phyloP scores from a whole-genome alignment of 2,329 filamentous ascomycete species.

The Fusarium duplospermum region DNA sequence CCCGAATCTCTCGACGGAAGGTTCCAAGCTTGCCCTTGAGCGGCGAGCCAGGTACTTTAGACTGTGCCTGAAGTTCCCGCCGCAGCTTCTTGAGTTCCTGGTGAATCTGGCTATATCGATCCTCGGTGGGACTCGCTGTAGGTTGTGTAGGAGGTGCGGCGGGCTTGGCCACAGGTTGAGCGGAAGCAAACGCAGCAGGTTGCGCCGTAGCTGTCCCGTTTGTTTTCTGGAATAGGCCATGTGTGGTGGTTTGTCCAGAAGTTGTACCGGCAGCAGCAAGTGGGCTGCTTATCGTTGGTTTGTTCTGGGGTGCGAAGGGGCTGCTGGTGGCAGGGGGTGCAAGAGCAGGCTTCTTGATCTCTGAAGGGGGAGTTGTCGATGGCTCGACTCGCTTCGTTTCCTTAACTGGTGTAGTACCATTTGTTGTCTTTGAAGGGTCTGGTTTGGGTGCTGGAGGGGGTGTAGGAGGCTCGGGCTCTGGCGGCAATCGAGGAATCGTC shows the following conservation, averaged over 20 bases:
- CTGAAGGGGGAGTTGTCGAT: slow-evolving; percentile 33
- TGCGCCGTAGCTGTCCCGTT: slow-evolving; percentile 19
- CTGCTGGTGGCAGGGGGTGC: slow-evolving; percentile 31
- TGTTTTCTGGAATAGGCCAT: slow-evolving; percentile 31
- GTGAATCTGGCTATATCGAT: slow-evolving; percentile 70
- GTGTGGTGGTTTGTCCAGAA: slow-evolving; percentile 22
- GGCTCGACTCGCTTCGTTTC: slow-evolving; percentile 35
- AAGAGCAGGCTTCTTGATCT: slow-evolving; percentile 33
- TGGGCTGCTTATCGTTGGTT: slow-evolving; percentile 35
- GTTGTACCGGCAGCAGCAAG: slow-evolving; percentile 24
- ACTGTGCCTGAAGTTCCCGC: slow-evolving; percentile 69
- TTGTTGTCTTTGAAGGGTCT: slow-evolving; percentile 25
- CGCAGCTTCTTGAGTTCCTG: slow-evolving; percentile 75
- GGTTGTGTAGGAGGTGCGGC: slow-evolving; percentile 21
- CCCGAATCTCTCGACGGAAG: slow-evolving; percentile 77
- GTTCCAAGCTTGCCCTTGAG: slow-evolving; percentile 77
- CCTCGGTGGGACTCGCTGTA: slow-evolving; percentile 36
- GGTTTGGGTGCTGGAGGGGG: slow-evolving; percentile 38
- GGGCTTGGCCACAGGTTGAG: slow-evolving; percentile 18
- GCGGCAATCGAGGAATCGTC: slow-evolving; percentile 57
- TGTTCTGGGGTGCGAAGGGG: slow-evolving; percentile 36
- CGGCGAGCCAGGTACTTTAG: slow-evolving; percentile 56
- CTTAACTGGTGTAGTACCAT: slow-evolving; percentile 37
- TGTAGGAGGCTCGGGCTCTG: slow-evolving; percentile 46
- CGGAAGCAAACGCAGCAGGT: slow-evolving; percentile 3